A percentile compares a stretch with the other conserved stretches of the same genome.
Evolutionary conservation across 352 stramenopile species (phyloP).

Genomic region (Globisporangium acanthophoron): DNA sequence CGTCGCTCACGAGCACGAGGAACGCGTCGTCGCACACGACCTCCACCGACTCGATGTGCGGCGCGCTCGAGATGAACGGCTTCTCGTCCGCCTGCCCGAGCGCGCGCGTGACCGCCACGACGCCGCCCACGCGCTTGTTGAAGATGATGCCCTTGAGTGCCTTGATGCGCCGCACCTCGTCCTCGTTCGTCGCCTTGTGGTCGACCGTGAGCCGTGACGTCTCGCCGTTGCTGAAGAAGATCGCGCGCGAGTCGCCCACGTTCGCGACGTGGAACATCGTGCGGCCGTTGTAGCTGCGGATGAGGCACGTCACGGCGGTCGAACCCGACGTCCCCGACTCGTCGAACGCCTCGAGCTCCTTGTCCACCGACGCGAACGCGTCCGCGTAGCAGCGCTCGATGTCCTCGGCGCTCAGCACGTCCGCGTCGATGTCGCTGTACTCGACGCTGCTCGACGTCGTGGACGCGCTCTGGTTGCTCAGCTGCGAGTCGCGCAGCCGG

Average conservation of each 20-base stretch:
- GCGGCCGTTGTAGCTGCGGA: conserved; percentile 46
- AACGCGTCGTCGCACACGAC: conserved; percentile 47
- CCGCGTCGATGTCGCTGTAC: conserved; percentile 25
- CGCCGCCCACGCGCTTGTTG: conserved; percentile 73
- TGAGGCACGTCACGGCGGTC: conserved; percentile 71
- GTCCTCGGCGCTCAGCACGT: conserved; percentile 50
- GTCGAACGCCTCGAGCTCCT: conserved; percentile 59
- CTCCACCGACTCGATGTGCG: conserved; percentile 54
- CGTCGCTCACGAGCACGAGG: conserved; percentile 76
- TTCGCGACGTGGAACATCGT: conserved; percentile 76
- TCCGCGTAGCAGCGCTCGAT: conserved; percentile 59
- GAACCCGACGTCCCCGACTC: conserved; percentile 63
- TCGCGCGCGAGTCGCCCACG: conserved; percentile 69
- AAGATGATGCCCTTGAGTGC: conserved; percentile 75
- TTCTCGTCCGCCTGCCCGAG: conserved; percentile 81
- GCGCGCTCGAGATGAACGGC: conserved; percentile 65
- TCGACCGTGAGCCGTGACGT: conserved; percentile 65
- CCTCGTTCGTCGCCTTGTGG: conserved; percentile 72
- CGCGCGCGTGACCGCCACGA: conserved; percentile 65
- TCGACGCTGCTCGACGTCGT: conserved; percentile 45
- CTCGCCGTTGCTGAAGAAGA: conserved; percentile 44
- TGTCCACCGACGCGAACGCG: conserved; percentile 56
- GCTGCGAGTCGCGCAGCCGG: conserved; percentile 21
- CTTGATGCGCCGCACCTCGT: conserved; percentile 70
- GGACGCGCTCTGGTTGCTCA: conserved; percentile 34